phyloP scores from a whole-genome alignment of 345 rosid species.

The Trapa bicornis region DNA sequence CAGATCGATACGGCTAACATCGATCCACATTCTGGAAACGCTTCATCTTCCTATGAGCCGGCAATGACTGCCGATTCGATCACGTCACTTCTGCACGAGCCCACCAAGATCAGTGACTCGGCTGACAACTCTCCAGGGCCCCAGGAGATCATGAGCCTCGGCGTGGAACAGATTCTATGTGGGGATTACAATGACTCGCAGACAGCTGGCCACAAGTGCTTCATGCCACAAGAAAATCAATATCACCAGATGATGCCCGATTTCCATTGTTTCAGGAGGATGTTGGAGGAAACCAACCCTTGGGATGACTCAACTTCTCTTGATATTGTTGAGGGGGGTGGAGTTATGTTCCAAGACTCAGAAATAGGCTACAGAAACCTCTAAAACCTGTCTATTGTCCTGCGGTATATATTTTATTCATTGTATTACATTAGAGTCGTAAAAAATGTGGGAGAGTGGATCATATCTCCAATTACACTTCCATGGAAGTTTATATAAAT shows the following conservation, averaged over 20 bases:
- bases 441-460: not conserved
- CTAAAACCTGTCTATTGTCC: not conserved
- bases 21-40: not conserved
- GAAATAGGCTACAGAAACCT: not conserved
- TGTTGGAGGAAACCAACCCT: not conserved
- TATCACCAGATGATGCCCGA: constrained; percentile 19
- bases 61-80: not conserved
- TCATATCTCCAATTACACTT: not conserved
- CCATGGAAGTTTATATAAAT: not conserved
- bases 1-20: constrained; percentile 1
- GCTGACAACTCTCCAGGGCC: not conserved
- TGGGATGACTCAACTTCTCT: not conserved
- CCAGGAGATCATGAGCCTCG: not conserved
- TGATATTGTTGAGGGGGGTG: not conserved
- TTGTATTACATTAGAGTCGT: not conserved
- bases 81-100: not conserved
- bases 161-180: not conserved
- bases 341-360: not conserved
- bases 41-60: not conserved
- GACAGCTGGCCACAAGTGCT: not conserved
- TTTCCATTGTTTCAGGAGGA: constrained; percentile 37
- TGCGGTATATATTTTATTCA: not conserved
- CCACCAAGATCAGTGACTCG: not conserved
- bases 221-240: constrained; percentile 18
- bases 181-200: not conserved